phyloP scores from a whole-genome alignment of 352 stramenopile species.

The Globisporangium lucens region DNA sequence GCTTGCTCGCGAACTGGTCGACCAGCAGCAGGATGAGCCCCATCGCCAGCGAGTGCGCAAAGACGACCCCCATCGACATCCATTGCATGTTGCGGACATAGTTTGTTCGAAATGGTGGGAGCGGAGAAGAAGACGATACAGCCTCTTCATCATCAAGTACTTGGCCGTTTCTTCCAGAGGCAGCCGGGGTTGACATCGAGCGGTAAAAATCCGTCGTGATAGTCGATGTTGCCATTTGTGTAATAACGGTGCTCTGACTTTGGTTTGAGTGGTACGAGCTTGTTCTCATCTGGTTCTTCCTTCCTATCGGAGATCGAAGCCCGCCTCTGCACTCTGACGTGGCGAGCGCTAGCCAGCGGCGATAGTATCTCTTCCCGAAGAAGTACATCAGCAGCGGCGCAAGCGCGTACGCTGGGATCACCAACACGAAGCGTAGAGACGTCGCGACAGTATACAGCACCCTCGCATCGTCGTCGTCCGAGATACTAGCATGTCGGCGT shows the following conservation, averaged over 20 bases:
- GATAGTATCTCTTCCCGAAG: neutral
- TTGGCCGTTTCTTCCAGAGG: neutral
- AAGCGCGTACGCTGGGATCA: neutral
- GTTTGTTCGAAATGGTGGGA: neutral
- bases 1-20: conserved; percentile 21
- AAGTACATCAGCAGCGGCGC: neutral
- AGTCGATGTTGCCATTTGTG: neutral
- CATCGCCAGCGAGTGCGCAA: conserved; percentile 33
- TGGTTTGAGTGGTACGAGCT: neutral
- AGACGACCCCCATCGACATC: conserved; percentile 18
- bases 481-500: neutral
- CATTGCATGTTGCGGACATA: neutral
- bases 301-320: neutral
- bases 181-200: neutral
- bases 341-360: neutral
- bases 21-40: conserved; percentile 36
- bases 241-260: neutral
- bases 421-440: neutral
- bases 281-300: neutral
- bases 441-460: neutral
- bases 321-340: neutral
- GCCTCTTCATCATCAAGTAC: neutral
- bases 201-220: neutral
- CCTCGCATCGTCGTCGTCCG: neutral
- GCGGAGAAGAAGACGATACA: neutral